phyloP scores from a whole-genome alignment of 257 asterid genomes.

The Lantana camara region DNA sequence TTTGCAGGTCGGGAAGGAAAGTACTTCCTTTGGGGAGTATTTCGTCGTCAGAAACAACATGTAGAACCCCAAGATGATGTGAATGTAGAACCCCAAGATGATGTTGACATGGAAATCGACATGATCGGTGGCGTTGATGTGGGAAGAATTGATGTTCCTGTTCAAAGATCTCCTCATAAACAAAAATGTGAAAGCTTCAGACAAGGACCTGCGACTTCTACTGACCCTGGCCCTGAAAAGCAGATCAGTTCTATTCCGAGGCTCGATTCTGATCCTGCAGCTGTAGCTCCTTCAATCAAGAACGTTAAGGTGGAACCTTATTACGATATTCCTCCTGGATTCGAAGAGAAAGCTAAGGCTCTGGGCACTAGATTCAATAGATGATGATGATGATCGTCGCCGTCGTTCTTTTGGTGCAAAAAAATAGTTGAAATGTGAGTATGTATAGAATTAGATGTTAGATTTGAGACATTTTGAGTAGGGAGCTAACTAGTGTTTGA shows the following conservation, averaged over 20 bases:
- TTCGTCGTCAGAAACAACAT: conserved; percentile 33
- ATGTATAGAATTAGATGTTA: not conserved
- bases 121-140: conserved; percentile 52
- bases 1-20: conserved; percentile 56
- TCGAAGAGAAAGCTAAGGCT: conserved; percentile 28
- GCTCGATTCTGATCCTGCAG: not conserved
- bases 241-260: not conserved
- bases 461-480: not conserved
- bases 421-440: not conserved
- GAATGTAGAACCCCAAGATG: conserved; percentile 11
- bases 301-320: not conserved
- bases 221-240: not conserved
- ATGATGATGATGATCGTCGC: not conserved
- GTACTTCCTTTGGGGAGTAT: conserved; percentile 72
- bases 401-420: not conserved
- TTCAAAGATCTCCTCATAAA: conserved; percentile 17
- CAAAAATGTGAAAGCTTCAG: not conserved
- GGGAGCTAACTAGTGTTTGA: not conserved
- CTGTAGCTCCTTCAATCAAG: not conserved
- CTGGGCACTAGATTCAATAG: conserved; percentile 2
- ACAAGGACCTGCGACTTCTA: not conserved
- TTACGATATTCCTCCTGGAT: conserved; percentile 37
- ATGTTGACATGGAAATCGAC: conserved; percentile 62
- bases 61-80: not conserved
- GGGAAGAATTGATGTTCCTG: conserved; percentile 43